Base-by-base conservation (phyloP, 768 basidiomycete genomes). In the Crepidotus variabilis region DNA sequence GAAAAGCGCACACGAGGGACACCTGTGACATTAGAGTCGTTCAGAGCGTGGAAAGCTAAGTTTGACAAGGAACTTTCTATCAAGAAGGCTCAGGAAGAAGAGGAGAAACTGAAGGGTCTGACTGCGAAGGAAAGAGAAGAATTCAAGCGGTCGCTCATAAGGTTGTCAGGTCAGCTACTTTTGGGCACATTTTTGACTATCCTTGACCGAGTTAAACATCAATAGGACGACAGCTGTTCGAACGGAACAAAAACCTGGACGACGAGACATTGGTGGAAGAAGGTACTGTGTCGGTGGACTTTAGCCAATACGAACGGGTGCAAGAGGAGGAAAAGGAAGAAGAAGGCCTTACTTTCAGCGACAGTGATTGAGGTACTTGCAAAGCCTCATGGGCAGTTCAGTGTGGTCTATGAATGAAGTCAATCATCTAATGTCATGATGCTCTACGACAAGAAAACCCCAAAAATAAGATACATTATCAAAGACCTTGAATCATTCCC, bases 181-280 rank as follows among this genome's bases (percentile, higher is more conserved):
- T 36, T 46, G n/a, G 22, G 4, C 16, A 10, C 32, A 23, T 47
- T 11, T 18, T 43, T 16, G 54, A 2, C 22, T 18, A 24, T 8
- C 34, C 22, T 13, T 21, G 28, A 14, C 5, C 32, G 22, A 22
- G 49, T 50, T 33, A 50, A 51, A 21, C 22, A 52, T 10, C 48
- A 52, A n/a, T 61, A 96, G 96, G 96, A 23, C 86, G 93, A 21
- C 94, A 97, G 73, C 73, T 98, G 47, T 99, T 98, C 71, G 93
- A 96, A 72, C 83, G 84, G 36, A 86, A 92, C 67, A 82, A 75
- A 55, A 82, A 83, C 62, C 77, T 94, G 33, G 87, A 91, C 48
- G 96, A 98, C 54, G 90, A 91, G 60, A 79, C 72, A 13, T 76
- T 94, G 35, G 71, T 88, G 65, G 95, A 98, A 69, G 96, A 94